phyloP scores from a whole-genome alignment of 345 rosid species.

The Carallia pectinifolia region DNA sequence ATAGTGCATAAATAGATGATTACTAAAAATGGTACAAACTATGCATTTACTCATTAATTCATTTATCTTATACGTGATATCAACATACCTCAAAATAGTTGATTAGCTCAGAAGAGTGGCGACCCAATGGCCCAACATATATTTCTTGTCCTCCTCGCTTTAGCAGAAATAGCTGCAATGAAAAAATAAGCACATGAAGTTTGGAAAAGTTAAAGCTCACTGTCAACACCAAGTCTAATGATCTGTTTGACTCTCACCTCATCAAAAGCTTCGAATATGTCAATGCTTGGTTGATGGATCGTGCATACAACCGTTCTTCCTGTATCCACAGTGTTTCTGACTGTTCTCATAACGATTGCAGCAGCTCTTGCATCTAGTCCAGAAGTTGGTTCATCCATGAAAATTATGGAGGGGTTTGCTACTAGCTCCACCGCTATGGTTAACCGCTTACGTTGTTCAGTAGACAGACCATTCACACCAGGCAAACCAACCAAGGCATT shows the following conservation, averaged over 20 bases:
- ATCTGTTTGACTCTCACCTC: constrained; percentile 46
- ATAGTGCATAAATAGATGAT: too few species aligned
- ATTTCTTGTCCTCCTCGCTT: constrained; percentile 72
- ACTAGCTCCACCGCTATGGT: constrained; percentile 95
- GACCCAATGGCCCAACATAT: constrained; percentile 67
- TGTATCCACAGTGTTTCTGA: constrained; percentile 88
- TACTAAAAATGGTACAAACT: too few species aligned
- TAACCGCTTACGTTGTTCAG: constrained; percentile 84
- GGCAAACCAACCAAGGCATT: constrained; percentile 80
- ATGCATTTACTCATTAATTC: too few species aligned
- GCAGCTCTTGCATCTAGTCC: constrained; percentile 99
- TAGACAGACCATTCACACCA: constrained; percentile 78
- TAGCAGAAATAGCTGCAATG: constrained; percentile 53
- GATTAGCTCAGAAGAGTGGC: constrained; percentile 47
- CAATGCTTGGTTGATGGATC: constrained; percentile 93
- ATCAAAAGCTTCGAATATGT: constrained; percentile 93
- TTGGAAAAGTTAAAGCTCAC: background rate
- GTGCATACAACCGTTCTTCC: constrained; percentile 95
- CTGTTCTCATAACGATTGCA: constrained; percentile 94
- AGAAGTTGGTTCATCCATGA: constrained; percentile 98
- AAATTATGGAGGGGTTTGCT: constrained; percentile 89
- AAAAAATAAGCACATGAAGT: background rate
- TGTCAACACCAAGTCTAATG: background rate
- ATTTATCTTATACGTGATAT: too few species aligned
- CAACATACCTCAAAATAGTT: constrained; percentile 55